phyloP scores from a whole-genome alignment of 306 rosid genomes.

The Adenanthera pavonina region DNA sequence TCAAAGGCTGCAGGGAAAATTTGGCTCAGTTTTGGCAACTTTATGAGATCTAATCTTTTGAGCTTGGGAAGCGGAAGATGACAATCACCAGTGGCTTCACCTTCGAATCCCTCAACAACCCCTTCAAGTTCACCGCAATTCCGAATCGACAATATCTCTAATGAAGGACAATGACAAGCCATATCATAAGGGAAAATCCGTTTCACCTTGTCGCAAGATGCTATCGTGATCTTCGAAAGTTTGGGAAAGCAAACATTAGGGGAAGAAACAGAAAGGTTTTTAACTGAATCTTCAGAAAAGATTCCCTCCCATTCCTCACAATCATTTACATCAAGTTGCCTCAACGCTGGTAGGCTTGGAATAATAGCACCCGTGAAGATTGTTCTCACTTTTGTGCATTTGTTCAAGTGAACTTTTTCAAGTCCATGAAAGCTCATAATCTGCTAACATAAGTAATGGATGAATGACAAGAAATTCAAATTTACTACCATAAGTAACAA shows the following conservation, averaged over 20 bases:
- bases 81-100: background rate
- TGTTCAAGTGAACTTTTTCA: background rate
- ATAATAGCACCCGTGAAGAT: background rate
- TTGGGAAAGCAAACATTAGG: background rate
- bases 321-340: accelerated
- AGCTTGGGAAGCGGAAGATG: background rate
- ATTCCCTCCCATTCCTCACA: constrained; percentile 17
- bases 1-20: background rate
- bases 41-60: accelerated
- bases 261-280: constrained; percentile 19
- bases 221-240: background rate
- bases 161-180: background rate
- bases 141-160: accelerated
- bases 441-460: no score
- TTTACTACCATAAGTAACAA: no score
- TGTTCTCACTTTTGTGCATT: background rate
- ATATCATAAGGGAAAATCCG: background rate
- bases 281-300: constrained; percentile 5
- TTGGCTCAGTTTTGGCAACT: background rate
- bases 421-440: no score
- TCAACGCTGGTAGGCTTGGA: background rate
- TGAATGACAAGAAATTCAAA: no score
- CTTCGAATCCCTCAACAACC: background rate
- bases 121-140: background rate
- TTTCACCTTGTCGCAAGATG: background rate